Base-by-base conservation (phyloP, 768 basidiomycete genomes). In the Trametes cingulata region DNA sequence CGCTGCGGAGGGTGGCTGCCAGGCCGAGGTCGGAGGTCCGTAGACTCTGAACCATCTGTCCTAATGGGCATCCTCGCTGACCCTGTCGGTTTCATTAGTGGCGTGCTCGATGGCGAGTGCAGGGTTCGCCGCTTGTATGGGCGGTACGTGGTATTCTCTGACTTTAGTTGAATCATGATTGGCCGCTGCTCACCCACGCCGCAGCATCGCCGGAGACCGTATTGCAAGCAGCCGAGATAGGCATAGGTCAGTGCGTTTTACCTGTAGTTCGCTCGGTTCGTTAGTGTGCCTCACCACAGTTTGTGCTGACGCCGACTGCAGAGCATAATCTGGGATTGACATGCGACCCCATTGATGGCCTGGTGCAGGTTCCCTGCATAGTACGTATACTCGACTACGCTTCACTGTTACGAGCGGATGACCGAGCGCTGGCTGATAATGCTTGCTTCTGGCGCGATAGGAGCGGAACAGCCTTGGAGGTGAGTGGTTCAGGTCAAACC, bases 71-170 rank as follows among this genome's bases (percentile, higher is more conserved):
- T 17, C 22, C 13, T 45, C 33, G 40, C 24, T 40, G 20, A 61
- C 58, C 41, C 29, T 54, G 15, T 13, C 8, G 5, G 13, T 33
- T 20, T 36, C 27, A 15, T 43, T 58, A 84, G 96, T 98, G 41
- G 95, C 96, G 1, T 93, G 93, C 69, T 93, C 93, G 3, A 98
- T 98, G 96, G 96, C 95, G 0, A 88, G 88, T 54, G 94, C 88
- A 46, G 95, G 91, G 0, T 95, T 96, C 69, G 90, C 93, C 3
- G 95, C 95, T 6, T 95, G 93, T 69, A 90, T 97, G 88, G 95
- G 95, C 60, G 90, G 88, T 84, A 68, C 65, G 78, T 71, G 39
- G 37, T 29, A 0, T 58, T 33, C 10, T 12, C 15, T 33, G 5
- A 37, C 52, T 50, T 50, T 35, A 33, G 48, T n/a, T 60, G 24